Evolutionary conservation across 805 yeast species (phyloP), one percentile per base, ranked within the genome.

Genomic region (Candida alai): DNA sequence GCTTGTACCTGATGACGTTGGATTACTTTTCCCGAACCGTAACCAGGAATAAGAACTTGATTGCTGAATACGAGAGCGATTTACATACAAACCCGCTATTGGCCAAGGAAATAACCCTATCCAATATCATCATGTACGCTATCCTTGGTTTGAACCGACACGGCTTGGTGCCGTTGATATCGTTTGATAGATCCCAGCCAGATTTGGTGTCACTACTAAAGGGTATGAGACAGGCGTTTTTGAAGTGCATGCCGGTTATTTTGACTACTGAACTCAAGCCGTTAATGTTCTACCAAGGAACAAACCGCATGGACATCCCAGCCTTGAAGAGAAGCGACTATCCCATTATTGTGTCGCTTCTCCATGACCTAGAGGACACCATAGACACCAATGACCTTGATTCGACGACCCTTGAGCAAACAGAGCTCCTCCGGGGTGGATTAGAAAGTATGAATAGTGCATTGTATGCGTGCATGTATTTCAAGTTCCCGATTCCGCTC

Each of bases 91-190:
- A 19, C 6, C 6, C 8, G 16, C 16, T 12, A 11, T 19, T 25
- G 3, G 43, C 44, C 0, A 41, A 40, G 8, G 58, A 51, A 32
- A 29, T 54, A 11, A 22, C 38, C 3, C 27, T 50, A 2, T 48
- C 58, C 5, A 43, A 54, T 4, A 41, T 48, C 21, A 29, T 58
- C 7, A 41, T 58, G 13, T 58, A 47, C 39, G 48, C 63, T 10
- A 62, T 47, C 29, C 35, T 60, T 7, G 60, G 59, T 4, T 36
- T 62, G 4, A 65, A 60, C 39, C 62, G 65, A 3, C 55, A 53
- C 30, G 42, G 43, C 14, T 36, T 58, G 9, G 33, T 54, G 15
- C 65, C 66, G 5, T 37, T 63, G 18, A 45, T 62, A 1, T 45
- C 47, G 12, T 52, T 48, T 24, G 52, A 51, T 15, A 30, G 30